Conservation (phyloP, 2,329 filamentous ascomycete species). For the Zymoseptoria pseudotritici region DNA sequence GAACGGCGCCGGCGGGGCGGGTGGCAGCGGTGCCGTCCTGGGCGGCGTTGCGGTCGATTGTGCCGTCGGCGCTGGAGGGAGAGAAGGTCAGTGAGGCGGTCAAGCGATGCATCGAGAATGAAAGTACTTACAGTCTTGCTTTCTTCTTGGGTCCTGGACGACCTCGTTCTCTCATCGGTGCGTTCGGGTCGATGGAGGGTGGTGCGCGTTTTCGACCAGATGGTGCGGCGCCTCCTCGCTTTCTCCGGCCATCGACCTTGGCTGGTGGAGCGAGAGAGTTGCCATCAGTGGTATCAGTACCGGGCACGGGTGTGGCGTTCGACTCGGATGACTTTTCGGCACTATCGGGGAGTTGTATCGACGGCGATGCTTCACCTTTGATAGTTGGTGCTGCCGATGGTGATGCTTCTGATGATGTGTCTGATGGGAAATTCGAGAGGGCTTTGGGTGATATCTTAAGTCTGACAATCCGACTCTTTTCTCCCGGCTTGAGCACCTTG, state of each 20-base stretch:
- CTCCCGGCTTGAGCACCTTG: slow-evolving; percentile 17
- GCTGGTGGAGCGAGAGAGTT: slow-evolving; percentile 38
- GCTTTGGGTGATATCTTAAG: slow-evolving; percentile 20
- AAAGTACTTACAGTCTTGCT: slow-evolving; percentile 69
- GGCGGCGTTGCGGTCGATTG: slow-evolving; percentile 36
- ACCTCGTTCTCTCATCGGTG: slow-evolving; percentile 39
- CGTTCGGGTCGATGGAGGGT: slow-evolving; percentile 42
- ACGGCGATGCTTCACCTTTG: slow-evolving; percentile 32
- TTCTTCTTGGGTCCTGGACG: slow-evolving; percentile 98
- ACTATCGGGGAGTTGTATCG: slow-evolving; percentile 27
- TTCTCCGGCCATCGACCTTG: slow-evolving; percentile 51
- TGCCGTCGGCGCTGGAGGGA: slow-evolving; percentile 42
- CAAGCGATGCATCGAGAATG: background rate
- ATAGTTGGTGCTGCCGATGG: slow-evolving; percentile 13
- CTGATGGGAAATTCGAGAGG: slow-evolving; percentile 28
- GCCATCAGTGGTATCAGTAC: slow-evolving; percentile 29
- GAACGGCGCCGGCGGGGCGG: slow-evolving; percentile 21
- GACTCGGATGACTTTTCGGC: slow-evolving; percentile 37
- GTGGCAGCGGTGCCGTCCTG: slow-evolving; percentile 23
- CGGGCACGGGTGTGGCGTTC: slow-evolving; percentile 33
- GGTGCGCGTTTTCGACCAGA: slow-evolving; percentile 29
- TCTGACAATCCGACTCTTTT: slow-evolving; percentile 25
- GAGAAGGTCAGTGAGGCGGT: slow-evolving; percentile 9
- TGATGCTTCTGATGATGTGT: slow-evolving; percentile 22
- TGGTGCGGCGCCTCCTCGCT: slow-evolving; percentile 49